Percentiles rank a stretch among this genome's conserved stretches.
Evolutionary conservation across 73 alveolate species (phyloP).

Genomic region (Diophrys sp.): DNA sequence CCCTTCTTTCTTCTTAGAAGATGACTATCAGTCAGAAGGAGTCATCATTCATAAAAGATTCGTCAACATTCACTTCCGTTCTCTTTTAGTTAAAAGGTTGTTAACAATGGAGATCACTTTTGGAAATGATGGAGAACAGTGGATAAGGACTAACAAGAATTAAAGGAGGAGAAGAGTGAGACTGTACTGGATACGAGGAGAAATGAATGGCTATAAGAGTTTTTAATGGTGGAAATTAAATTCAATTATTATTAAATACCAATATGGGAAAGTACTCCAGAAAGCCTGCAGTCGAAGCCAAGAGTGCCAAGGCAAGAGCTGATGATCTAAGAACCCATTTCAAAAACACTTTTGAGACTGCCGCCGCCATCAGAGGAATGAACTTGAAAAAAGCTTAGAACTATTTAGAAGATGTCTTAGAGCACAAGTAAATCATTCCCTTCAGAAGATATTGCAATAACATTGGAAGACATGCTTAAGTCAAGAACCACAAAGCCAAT

Average conservation of each 20-base stretch:
- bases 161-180: too few species aligned
- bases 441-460: constrained; percentile 87
- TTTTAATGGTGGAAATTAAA: background rate
- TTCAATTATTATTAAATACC: constrained; percentile 20
- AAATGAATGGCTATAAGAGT: background rate
- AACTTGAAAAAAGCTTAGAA: constrained; percentile 80
- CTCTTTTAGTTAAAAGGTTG: too few species aligned
- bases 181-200: too few species aligned
- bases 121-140: too few species aligned
- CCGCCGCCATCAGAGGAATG: constrained; percentile 91
- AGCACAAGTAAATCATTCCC: constrained; percentile 89
- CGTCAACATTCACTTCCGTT: too few species aligned
- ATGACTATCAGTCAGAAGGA: too few species aligned
- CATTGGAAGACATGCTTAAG: constrained; percentile 93
- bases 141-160: too few species aligned
- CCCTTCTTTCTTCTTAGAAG: too few species aligned
- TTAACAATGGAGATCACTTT: too few species aligned
- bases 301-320: constrained; percentile 84
- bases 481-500: constrained; percentile 75
- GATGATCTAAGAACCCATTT: constrained; percentile 90
- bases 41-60: too few species aligned
- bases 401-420: constrained; percentile 90
- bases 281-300: constrained; percentile 78
- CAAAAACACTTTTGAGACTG: constrained; percentile 94
- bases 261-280: constrained; percentile 83